phyloP scores from a whole-genome alignment of 495 filamentous ascomycete species.

The Annulohypoxylon maeteangense region DNA sequence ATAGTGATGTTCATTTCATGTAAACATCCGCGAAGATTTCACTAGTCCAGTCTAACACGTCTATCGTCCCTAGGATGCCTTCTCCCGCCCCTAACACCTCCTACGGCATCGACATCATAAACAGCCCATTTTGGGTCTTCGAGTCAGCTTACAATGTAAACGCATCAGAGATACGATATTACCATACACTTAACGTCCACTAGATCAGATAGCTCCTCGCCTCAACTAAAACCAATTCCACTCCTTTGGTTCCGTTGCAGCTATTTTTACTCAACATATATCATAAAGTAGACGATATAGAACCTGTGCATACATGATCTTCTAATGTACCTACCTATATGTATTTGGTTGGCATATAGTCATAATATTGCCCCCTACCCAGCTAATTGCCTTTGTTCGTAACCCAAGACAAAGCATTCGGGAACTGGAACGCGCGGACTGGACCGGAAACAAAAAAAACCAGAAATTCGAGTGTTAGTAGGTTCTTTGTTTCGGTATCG shows the following conservation, averaged over 20 bases:
- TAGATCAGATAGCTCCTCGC: neutral
- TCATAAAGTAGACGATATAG: neutral
- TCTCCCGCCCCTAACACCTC: neutral
- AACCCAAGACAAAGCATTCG: constrained; percentile 6
- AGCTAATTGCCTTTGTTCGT: constrained; percentile 5
- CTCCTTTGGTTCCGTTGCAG: neutral
- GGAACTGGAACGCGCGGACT: neutral
- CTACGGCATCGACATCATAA: neutral
- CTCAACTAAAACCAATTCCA: neutral
- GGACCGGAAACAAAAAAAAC: neutral
- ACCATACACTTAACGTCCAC: neutral
- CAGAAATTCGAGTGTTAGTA: neutral
- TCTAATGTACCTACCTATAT: too few relatives aligned
- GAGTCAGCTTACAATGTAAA: neutral
- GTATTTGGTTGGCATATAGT: too few relatives aligned
- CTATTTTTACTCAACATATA: neutral
- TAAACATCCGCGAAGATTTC: neutral
- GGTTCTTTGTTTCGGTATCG: neutral
- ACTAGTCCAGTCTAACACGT: neutral
- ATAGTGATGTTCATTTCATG: neutral
- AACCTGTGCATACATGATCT: neutral
- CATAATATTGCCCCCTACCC: neutral
- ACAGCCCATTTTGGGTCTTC: neutral
- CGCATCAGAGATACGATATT: constrained; percentile 2
- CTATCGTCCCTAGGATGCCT: neutral